Base-by-base conservation (phyloP, 2,329 filamentous ascomycete species). In the Diplodia seriata region DNA sequence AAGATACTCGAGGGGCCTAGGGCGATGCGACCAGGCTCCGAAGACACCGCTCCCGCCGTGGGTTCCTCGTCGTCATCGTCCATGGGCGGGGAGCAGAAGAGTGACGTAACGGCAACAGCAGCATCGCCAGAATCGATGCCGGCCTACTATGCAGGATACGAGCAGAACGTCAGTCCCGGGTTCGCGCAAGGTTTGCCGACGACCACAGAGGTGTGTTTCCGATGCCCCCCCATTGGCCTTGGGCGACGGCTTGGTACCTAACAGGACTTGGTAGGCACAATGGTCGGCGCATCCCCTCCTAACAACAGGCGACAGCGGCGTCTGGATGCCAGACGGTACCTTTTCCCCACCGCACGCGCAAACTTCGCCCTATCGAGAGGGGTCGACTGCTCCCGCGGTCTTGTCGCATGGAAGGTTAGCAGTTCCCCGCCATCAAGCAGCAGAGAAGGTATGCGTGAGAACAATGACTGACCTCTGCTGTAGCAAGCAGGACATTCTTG, bases 1-100 rank as follows among this genome's bases (percentile, higher is more conserved):
- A 76, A 74, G 68, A 74, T 77, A n/a, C 76, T 79, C 66, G 74
- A 75, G 69, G 76, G 66, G 14, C 51, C 59, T 38, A n/a, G 57
- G 50, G 55, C 49, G 29, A 56, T 26, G 33, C 51, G 38, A 55
- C 62, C 50, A 20, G 59, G 14, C 6, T 18, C 50, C 31, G 62
- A 55, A 3, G 62, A 38, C 6, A 33, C 47, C 33, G 62, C 49
- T 9, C 33, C 62, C 38, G 62, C 62, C 38, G 62, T 55, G 3
- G 62, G 50, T 12, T 55, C 61, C 7, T 62, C 56, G 26, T 61
- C 55, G n/a, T 59, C 57, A 8, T 62, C 59, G 59, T 65, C 62
- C 18, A 65, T 54, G 12, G 38, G 62, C 15, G 62, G 18, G 20
- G 50, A 65, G 38, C 64, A 57, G 43, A 55, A 66, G 40, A 63